Base-by-base conservation (phyloP, 352 stramenopile genomes). In the Peronosclerospora sorghi region DNA sequence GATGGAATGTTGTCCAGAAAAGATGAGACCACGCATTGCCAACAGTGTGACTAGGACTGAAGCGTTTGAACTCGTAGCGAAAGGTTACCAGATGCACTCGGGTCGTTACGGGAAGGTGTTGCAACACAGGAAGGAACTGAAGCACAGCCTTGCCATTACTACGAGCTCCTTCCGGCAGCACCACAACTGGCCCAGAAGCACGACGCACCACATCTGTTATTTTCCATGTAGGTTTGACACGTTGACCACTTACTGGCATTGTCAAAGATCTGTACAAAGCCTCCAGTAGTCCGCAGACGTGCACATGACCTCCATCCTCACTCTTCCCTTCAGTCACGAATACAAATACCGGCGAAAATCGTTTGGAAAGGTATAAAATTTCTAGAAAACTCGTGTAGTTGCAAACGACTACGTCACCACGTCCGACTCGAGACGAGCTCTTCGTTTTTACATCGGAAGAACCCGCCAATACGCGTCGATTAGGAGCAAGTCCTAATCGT, bases 371-470 rank as follows among this genome's bases (percentile, higher is more conserved):
- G 59, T 86, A 88, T 35, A 88, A 35, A 9, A 92, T 48, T 60
- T 92, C 79, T 18, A 89, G 29, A 35, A 89, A 85, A 45, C 61
- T 86, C 52, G 74, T 86, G 62, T 83, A 68, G 58, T 92, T 92
- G 65, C 69, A 83, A 41, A 92, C 67, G 26, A 92, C 54, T 32
- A 92, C 55, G 29, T 89, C 74, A 14, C 68, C 61, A 0, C 65
- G 45, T 12, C 41, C 61, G 14, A 88, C 62, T 17, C 61, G 62
- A 17, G 54, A 62, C 4, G 60, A 56, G 32, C 43, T 48, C 28
- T 34, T 57, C 1, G 37, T 13, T 48, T 81, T 80, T 8, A 46
- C 54, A 4, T 56, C 68, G n/a, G n/a, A n/a, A n/a, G n/a, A n/a
- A n/a, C n/a, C n/a, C n/a, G n/a, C n/a, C n/a, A n/a, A n/a, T n/a